Base-by-base conservation (phyloP, 208 protist species). In the Acanthamoeba triangularis region DNA sequence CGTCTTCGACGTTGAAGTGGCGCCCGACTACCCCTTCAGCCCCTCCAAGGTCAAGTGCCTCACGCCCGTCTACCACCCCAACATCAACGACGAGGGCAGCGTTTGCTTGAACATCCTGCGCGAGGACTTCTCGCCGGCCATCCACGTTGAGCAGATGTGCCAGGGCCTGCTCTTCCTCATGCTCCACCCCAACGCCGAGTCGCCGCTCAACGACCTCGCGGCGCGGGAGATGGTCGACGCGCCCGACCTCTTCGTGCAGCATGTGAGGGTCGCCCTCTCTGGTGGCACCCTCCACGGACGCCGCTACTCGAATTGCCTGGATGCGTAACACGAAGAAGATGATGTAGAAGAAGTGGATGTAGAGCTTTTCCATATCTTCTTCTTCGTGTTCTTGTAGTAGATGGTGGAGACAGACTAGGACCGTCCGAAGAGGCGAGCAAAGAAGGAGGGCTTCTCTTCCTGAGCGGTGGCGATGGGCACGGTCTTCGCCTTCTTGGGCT, bases 401-500 rank as follows among this genome's bases (percentile, higher is more conserved):
- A 35, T 6, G 65, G 25, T 35, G n/a, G 25, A 16, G 65, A 35
- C 30, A 13, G n/a, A n/a, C 30, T 35, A 78, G 16, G 35, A 78
- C 69, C 37, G 69, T 37, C 69, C 69, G 37, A 78, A 78, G 30
- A 78, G 69, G 33, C 69, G 69, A 78, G 69, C 69, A 78, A 78
- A 78, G 69, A 78, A 78, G 69, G 69, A 78, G 37, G 35, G 69
- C 69, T 78, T 78, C n/a, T 35, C 33, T 7, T 35, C 35, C 30
- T 16, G 8, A 33, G 69, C 6, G 14, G 69, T 16, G 20, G 20
- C 69, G 33, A 37, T 18, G 33, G 69, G 69, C n/a, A n/a, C 37
- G 0, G 1, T 78, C 69, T 78, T 78, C 16, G 10, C 1, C 61
- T 67, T 67, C 61, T 67, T 67, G 61, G 61, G 23, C 28, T 67